Evolutionary conservation across 306 rosid species (phyloP).

Genomic region (Purshia tridentata): DNA sequence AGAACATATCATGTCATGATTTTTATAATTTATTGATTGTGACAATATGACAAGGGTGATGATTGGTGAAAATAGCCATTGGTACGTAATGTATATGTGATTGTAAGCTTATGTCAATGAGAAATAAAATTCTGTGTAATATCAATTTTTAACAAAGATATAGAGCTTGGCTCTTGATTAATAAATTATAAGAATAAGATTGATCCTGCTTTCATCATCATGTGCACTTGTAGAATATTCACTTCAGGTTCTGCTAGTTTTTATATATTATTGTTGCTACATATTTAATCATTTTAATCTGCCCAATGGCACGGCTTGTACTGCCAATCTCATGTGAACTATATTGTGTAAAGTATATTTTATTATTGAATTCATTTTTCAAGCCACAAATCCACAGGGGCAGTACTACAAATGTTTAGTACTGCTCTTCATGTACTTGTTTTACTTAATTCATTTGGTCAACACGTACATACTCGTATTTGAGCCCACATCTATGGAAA

Average conservation of each 20-base stretch:
- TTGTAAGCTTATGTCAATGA: constrained; percentile 8
- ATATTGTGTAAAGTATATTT: background rate
- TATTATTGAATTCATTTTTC: background rate
- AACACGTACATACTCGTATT: constrained; percentile 2
- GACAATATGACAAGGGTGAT: no score
- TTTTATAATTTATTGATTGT: background rate
- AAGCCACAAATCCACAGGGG: background rate
- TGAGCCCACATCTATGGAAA: background rate
- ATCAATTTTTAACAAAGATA: background rate
- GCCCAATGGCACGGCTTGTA: no score
- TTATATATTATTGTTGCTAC: no score
- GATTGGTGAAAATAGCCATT: background rate
- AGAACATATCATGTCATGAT: constrained; percentile 9
- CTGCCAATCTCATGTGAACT: no score
- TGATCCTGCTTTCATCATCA: background rate
- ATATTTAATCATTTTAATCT: no score
- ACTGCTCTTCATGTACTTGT: constrained; percentile 10
- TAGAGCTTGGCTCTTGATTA: background rate
- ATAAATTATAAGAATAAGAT: background rate
- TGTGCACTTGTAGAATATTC: background rate
- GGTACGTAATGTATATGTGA: background rate
- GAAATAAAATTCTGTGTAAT: background rate
- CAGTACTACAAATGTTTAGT: constrained; percentile 3
- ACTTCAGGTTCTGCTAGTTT: no score
- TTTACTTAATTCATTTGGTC: constrained; percentile 3